Percentiles rank a stretch among this genome's conserved stretches.
phyloP scores from a whole-genome alignment of 345 rosid genomes.

The Rubroshorea leprosula region DNA sequence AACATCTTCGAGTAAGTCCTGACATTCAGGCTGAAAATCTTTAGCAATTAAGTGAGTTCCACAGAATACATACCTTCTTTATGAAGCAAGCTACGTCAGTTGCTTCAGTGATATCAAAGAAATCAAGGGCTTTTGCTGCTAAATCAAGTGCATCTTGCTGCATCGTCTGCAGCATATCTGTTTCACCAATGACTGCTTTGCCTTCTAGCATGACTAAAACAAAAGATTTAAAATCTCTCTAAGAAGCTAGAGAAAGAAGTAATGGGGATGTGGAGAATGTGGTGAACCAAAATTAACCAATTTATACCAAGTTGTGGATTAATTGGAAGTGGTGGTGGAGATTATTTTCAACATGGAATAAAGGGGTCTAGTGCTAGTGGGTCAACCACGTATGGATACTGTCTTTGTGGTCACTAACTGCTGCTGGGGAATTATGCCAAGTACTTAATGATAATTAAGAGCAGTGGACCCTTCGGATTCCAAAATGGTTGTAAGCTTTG shows the following conservation, averaged over 20 bases:
- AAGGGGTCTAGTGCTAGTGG: background rate
- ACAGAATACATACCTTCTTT: conserved; percentile 69
- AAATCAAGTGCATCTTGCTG: conserved; percentile 62
- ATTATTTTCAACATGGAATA: background rate
- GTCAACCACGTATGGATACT: conserved; percentile 7
- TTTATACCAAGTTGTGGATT: conserved; percentile 8
- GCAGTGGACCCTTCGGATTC: background rate
- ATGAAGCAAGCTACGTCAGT: conserved; percentile 74
- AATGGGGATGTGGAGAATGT: background rate
- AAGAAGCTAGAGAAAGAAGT: background rate
- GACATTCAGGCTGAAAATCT: background rate
- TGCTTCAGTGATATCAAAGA: conserved; percentile 60
- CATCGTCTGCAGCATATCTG: conserved; percentile 77
- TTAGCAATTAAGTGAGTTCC: too few relatives aligned
- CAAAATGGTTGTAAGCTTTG: too few relatives aligned
- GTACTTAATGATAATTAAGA: background rate
- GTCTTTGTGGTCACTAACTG: conserved; percentile 2
- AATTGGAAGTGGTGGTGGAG: conserved; percentile 13
- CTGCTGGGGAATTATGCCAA: background rate
- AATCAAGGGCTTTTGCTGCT: conserved; percentile 78
- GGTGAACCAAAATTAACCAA: background rate
- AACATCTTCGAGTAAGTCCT: background rate
- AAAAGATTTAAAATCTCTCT: background rate
- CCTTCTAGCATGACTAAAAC: conserved; percentile 66
- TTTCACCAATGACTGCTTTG: conserved; percentile 70